phyloP scores from a whole-genome alignment of 148 eudicot genomes.

The Rhododendron williamsianum region DNA sequence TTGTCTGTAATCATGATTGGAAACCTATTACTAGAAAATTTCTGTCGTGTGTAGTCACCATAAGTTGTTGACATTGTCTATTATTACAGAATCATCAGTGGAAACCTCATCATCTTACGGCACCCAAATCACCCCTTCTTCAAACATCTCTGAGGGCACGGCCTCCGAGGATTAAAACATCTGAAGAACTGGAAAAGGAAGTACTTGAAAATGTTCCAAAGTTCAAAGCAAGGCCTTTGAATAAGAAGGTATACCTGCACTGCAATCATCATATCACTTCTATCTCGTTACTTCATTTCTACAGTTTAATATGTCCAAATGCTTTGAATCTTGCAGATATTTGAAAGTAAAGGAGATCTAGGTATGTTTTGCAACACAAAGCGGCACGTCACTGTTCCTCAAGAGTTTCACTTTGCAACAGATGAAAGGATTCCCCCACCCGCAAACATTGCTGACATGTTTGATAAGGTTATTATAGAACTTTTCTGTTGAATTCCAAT shows the following conservation, averaged over 20 bases:
- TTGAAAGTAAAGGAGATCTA: slow-evolving; percentile 89
- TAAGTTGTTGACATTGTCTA: background rate
- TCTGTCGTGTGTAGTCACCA: background rate
- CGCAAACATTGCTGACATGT: slow-evolving; percentile 50
- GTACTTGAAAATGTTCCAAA: slow-evolving; percentile 76
- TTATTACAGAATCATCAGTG: slow-evolving; percentile 50
- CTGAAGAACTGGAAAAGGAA: slow-evolving; percentile 76
- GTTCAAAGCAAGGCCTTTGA: slow-evolving; percentile 93
- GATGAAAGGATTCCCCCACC: slow-evolving; percentile 84
- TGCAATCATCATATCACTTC: background rate
- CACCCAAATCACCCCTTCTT: slow-evolving; percentile 79
- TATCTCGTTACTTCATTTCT: background rate
- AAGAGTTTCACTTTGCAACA: slow-evolving; percentile 82
- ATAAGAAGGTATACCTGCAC: slow-evolving; percentile 57
- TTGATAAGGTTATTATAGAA: slow-evolving; percentile 62
- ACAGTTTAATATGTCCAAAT: background rate
- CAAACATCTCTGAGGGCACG: slow-evolving; percentile 90
- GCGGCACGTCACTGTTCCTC: slow-evolving; percentile 71
- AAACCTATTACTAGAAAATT: slow-evolving; percentile 17
- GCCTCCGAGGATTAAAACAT: slow-evolving; percentile 61
- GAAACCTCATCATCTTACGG: slow-evolving; percentile 64
- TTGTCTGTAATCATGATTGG: slow-evolving; percentile 22
- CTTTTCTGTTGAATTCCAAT: background rate
- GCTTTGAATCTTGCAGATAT: slow-evolving; percentile 46
- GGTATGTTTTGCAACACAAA: slow-evolving; percentile 71